Base-by-base conservation (phyloP, 1,139 yeast genomes). In the Entelexis paramagnoliae region DNA sequence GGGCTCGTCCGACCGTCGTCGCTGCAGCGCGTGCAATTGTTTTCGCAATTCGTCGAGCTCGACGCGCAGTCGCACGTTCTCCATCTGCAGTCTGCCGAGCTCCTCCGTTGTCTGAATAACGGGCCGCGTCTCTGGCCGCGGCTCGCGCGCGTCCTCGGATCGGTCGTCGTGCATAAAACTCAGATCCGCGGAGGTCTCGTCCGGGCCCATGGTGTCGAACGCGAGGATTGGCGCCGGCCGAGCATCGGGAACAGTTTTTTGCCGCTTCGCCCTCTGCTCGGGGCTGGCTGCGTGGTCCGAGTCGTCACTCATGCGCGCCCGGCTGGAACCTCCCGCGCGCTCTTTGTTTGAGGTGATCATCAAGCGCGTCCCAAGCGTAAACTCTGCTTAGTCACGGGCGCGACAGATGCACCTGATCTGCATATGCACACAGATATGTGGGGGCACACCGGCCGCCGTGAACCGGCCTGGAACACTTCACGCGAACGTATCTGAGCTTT, bases 301-400 rank as follows among this genome's bases (percentile, higher is more conserved):
- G 38, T 32, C 46, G 46, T 42, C 46, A 42, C 36, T 42, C 46
- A 42, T 42, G 17, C 16, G 16, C 34, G 46, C 6, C 30, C 46
- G 36, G 29, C 46, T 20, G 32, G 46, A 19, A 30, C 46, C 46
- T n/a, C n/a, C n/a, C n/a, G n/a, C n/a, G 32, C 46, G 46, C 46
- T 42, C 28, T 42, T 42, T 42, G 46, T 42, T 42, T 42, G 46
- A 42, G 34, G 22, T 44, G 40, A 44, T 33, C 35, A 44, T 34
- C 40, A 34, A 40, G 32, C 32, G 26, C 47, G 45, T 29, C 29
- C 20, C 34, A 11, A 29, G 34, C 34, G 26, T 26, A 29, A 42
- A 29, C n/a, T 5, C 8, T 34, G 40, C 32, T 44, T 34, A 33
- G 40, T 33, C 10, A 34, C 4, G 3, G 22, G 17, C 32, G 24